Evolutionary conservation across 75 land plant species (phyloP), one percentile per base, ranked within the genome.

Genomic region (Chamaecyparis obtusa): DNA sequence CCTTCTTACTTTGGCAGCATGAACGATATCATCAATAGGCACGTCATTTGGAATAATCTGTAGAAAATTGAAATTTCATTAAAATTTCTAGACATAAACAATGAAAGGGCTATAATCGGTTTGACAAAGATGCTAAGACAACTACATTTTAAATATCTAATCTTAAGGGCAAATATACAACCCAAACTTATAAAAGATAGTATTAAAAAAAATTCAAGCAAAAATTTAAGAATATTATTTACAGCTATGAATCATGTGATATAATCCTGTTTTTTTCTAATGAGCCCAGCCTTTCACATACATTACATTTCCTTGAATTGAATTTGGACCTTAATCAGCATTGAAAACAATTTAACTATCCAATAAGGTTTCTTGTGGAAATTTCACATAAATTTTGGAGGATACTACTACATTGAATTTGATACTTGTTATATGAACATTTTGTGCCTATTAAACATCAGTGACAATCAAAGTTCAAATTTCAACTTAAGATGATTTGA

Each of bases 11-110:
- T 79, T 79, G 10, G 82, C 82, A 79, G 82, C 82, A 17, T 79
- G 9, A n/a, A 79, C 82, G 24, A 79, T 79, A 79, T 79, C 82
- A 79, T 79, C 82, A 24, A 79, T 79, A 79, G 82, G 82, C 17
- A 79, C n/a, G 0, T 79, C 82, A 41, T 79, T 79, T 79, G 82
- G 82, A 79, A 79, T 15, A 41, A 79, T 48, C 82, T 79, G 82
- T 41, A 37, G 19, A 41, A 35, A 79, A 21, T 41, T 79, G 27
- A 41, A 21, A 24, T 57, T 57, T 4, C 0, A 56, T 56, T 17
- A 56, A 17, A 56, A 56, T 3, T 56, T 10, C 51, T 8, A 8
- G 9, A 0, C 51, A 10, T 49, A 8, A 49, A 49, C 15, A 76
- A 4, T 5, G 46, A 78, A 3, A 37, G 41, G 46, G 39, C 60